phyloP scores from a whole-genome alignment of 768 basidiomycete genomes.

The Pulveroboletus sp. region DNA sequence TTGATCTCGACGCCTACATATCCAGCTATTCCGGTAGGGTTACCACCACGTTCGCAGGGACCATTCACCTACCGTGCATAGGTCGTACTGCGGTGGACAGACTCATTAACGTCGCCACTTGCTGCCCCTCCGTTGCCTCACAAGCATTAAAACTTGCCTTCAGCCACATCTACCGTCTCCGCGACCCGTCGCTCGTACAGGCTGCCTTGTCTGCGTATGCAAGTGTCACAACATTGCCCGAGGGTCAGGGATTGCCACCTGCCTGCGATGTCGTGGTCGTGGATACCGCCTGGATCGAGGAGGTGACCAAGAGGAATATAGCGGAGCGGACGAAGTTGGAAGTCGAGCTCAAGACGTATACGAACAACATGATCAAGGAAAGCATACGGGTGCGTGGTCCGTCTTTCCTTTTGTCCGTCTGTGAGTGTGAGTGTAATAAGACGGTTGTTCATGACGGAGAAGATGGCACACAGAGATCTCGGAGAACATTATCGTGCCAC shows the following conservation, averaged over 20 bases:
- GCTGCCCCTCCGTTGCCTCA: conserved; percentile 63
- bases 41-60: background rate
- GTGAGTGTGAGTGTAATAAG: background rate
- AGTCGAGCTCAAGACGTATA: conserved; percentile 91
- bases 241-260: conserved; percentile 40
- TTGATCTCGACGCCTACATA: conserved; percentile 80
- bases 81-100: conserved; percentile 77
- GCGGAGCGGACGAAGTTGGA: conserved; percentile 82
- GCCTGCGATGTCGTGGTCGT: conserved; percentile 44
- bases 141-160: conserved; percentile 69
- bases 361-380: conserved; percentile 98
- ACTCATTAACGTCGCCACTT: conserved; percentile 59
- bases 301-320: conserved; percentile 56
- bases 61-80: conserved; percentile 21
- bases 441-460: background rate
- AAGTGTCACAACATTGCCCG: conserved; percentile 29
- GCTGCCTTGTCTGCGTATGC: conserved; percentile 52
- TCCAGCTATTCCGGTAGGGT: conserved; percentile 65
- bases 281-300: conserved; percentile 73
- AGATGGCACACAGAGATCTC: conserved; percentile 92
- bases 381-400: conserved; percentile 72
- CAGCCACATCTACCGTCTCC: conserved; percentile 57
- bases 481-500: conserved; percentile 70
- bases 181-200: conserved; percentile 62
- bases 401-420: too few relatives aligned